Evolutionary conservation across 2,329 filamentous ascomycete species (phyloP).

Genomic region (Ascochyta rabiei): DNA sequence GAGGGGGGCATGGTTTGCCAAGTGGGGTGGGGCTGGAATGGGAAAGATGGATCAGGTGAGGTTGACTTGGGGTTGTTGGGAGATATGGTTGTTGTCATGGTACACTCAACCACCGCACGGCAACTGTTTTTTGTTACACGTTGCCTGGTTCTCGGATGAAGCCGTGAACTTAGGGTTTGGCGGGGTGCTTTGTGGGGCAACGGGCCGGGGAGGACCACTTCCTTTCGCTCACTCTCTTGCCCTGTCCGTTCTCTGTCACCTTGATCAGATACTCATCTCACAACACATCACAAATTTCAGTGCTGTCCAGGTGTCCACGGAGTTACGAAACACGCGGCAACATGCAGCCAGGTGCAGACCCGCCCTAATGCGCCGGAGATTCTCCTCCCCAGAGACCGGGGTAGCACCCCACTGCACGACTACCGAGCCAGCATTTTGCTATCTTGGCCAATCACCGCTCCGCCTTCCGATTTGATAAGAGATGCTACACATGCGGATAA

Average conservation of each 20-base stretch:
- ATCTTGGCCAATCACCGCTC: slow-evolving; percentile 30
- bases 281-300: background rate
- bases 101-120: background rate
- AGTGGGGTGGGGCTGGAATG: no score
- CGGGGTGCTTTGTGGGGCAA: slow-evolving; percentile 12
- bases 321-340: background rate
- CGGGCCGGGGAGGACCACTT: slow-evolving; percentile 1
- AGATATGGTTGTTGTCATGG: no score
- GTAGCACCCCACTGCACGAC: slow-evolving; percentile 18
- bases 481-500: slow-evolving; percentile 14
- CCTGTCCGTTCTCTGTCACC: no score
- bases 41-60: no score
- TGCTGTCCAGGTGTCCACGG: background rate
- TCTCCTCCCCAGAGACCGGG: background rate
- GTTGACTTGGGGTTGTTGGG: no score
- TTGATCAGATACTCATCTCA: background rate
- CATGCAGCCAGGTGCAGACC: background rate
- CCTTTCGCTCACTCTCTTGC: background rate
- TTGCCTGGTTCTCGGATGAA: background rate
- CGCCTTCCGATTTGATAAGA: slow-evolving; percentile 26
- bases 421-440: slow-evolving; percentile 13
- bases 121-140: slow-evolving; percentile 6
- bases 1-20: slow-evolving; percentile 14
- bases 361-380: background rate
- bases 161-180: slow-evolving; percentile 2